Evolutionary conservation across 140 eudicot genomes (phyloP), one percentile per base, ranked within the genome.

Genomic region (Cichorium intybus): DNA sequence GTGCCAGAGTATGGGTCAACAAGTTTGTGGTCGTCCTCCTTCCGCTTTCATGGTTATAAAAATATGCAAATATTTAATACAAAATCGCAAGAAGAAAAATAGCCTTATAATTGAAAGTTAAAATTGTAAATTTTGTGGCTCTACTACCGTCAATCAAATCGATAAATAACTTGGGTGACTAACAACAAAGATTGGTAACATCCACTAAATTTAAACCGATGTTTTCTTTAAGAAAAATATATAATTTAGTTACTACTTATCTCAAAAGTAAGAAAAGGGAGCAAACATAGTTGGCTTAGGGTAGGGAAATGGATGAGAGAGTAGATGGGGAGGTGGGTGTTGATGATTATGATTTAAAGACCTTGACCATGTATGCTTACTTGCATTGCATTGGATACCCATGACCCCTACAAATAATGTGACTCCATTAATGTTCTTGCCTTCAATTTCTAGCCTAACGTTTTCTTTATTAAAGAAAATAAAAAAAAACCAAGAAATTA

Each of bases 321-420:
- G 49, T 15, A 43, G 49, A 43, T 43, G 49, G 49, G 49, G 49
- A 43, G 49, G 49, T 43, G 18, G 18, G 18, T 5, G 46, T 10
- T 11, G 46, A 10, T 39, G 46, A 43, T 14, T 43, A 39, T 39
- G 6, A 39, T 12, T 39, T 35, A 0, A 39, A 14, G 18, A 43
- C 43, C 43, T 35, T 35, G 43, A 35, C 49, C 49, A 4, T 43
- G 5, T 15, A 1, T 6, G 16, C 47, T 22, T 17, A 46, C 45
- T 31, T 28, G 10, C 37, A 22, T 54, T 53, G 43, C 73, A 43
- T 69, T 45, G 74, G 66, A 69, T 69, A 21, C 74, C 65, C 63
- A 56, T 37, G 65, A 57, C 18, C 31, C 74, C 58, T 21, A 56
- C 58, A 37, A 51, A 50, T 35, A 71, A 71, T 26, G 76, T 61